A percentile compares a stretch with the other conserved stretches of the same genome.
These are phyloP conservation scores for Yarrowia divulgata DNA, from an alignment of 805 yeast species.

Conservation along the genomic window DNA sequence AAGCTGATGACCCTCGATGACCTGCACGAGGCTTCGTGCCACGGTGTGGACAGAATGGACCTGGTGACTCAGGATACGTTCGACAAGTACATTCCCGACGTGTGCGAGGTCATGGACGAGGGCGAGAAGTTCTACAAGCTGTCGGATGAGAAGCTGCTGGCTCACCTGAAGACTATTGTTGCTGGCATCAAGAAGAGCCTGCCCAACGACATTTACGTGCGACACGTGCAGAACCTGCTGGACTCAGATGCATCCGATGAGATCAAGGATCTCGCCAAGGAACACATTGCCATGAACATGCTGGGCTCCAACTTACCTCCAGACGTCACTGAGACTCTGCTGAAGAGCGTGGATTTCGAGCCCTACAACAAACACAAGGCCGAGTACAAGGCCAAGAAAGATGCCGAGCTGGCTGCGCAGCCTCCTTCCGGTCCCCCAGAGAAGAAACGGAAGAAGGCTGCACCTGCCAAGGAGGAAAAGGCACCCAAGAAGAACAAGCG, in stretches of 20 bases:
- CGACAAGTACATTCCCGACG: conserved; percentile 24
- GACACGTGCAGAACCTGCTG: conserved; percentile 27
- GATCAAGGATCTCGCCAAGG: conserved; percentile 18
- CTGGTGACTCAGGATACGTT: conserved; percentile 17
- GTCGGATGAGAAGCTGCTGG: conserved; percentile 6
- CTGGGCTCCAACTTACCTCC: conserved; percentile 36
- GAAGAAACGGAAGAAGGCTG: conserved; percentile 21
- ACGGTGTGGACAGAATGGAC: conserved; percentile 29
- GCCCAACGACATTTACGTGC: conserved; percentile 21
- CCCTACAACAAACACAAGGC: conserved; percentile 12
- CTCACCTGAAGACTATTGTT: conserved; percentile 7
- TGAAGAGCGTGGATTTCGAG: conserved; percentile 29
- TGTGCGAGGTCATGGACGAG: conserved; percentile 35
- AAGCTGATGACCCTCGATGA: conserved; percentile 36
- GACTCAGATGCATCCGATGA: conserved; percentile 22
- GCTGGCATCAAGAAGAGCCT: conserved; percentile 4
- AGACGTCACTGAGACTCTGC: conserved; percentile 8
- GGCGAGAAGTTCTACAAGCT: conserved; percentile 35
- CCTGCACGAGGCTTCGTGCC: conserved; percentile 21
- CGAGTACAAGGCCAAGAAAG: conserved; percentile 10
- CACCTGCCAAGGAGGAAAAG: conserved; percentile 15
- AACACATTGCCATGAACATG: conserved; percentile 30
- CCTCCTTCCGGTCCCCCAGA: conserved; percentile 10
- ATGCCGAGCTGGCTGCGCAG: conserved; percentile 19
- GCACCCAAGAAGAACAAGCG: conserved; percentile 27